Evolutionary conservation across 2,329 filamentous ascomycete genomes (phyloP).

Genomic region (Ophiosphaerella herpotricha): DNA sequence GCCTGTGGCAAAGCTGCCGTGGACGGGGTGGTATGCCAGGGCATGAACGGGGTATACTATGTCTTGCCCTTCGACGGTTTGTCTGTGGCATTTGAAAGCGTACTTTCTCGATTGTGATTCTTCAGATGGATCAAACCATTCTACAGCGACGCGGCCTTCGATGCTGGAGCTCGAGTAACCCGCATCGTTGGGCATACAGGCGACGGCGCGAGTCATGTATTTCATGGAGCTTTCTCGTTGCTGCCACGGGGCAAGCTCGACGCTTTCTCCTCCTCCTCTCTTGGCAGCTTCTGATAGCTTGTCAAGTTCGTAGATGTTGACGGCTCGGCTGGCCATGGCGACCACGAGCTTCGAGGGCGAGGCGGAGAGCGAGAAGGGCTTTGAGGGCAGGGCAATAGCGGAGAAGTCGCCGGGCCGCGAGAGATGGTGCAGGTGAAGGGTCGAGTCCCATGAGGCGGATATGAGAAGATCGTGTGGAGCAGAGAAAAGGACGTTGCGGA

Average conservation of each 20-base stretch:
- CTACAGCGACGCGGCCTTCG: slow-evolving; percentile 92
- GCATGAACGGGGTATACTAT: slow-evolving; percentile 92
- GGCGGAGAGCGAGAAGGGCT: slow-evolving; percentile 83
- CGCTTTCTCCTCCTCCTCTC: slow-evolving; percentile 22
- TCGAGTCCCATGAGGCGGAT: slow-evolving; percentile 92
- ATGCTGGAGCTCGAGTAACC: slow-evolving; percentile 93
- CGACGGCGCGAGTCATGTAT: slow-evolving; percentile 90
- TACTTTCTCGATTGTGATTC: slow-evolving; percentile 93
- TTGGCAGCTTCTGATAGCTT: slow-evolving; percentile 57
- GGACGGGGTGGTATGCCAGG: slow-evolving; percentile 80
- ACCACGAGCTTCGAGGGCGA: slow-evolving; percentile 87
- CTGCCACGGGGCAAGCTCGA: slow-evolving; percentile 81
- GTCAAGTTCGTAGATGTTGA: slow-evolving; percentile 90
- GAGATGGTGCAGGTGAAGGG: slow-evolving; percentile 80
- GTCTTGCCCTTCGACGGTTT: slow-evolving; percentile 72
- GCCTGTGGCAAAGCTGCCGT: slow-evolving; percentile 85
- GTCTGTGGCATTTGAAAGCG: slow-evolving; percentile 97
- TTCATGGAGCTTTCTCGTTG: slow-evolving; percentile 91
- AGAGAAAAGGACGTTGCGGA: slow-evolving; percentile 83
- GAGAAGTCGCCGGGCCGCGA: slow-evolving; percentile 61
- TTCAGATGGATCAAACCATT: slow-evolving; percentile 92
- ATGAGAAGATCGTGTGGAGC: slow-evolving; percentile 75
- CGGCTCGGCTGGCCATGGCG: slow-evolving; percentile 90
- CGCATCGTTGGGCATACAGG: slow-evolving; percentile 95
- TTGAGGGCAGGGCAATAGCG: slow-evolving; percentile 74